A percentile compares a stretch with the other conserved stretches of the same genome.
phyloP scores from a whole-genome alignment of 768 basidiomycete genomes.

The Clitopilus passeckerianus region DNA sequence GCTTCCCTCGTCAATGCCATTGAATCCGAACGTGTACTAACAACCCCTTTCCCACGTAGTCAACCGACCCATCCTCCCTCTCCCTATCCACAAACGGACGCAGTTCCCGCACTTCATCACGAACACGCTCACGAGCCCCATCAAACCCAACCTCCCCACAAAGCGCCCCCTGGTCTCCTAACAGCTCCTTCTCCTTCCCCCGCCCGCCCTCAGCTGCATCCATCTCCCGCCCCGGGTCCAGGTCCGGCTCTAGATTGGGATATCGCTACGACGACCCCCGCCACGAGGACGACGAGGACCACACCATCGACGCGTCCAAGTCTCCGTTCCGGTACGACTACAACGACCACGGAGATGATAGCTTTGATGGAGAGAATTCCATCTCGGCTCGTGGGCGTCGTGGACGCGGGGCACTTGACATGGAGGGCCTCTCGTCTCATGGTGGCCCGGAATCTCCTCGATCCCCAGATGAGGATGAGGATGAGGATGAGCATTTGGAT shows the following conservation, averaged over 20 bases:
- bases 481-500: neutral
- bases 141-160: conserved; percentile 68
- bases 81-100: conserved; percentile 40
- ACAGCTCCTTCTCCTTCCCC: conserved; percentile 11
- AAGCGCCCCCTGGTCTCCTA: conserved; percentile 12
- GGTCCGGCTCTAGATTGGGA: neutral
- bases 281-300: conserved; percentile 34
- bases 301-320: conserved; percentile 21
- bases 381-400: conserved; percentile 48
- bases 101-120: conserved; percentile 41
- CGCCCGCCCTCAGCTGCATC: neutral
- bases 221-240: neutral
- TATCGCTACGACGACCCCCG: conserved; percentile 27
- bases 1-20: conserved; percentile 10
- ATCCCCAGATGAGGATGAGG: conserved; percentile 47
- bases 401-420: conserved; percentile 48
- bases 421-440: conserved; percentile 13
- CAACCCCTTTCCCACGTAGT: neutral
- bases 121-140: conserved; percentile 59
- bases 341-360: conserved; percentile 19
- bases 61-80: conserved; percentile 12
- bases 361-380: conserved; percentile 49
- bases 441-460: conserved; percentile 13
- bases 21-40: neutral
- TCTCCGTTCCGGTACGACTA: conserved; percentile 24